These are phyloP conservation scores for Stylonectria norvegica DNA, from an alignment of 2,329 filamentous ascomycete species.

Conservation along the genomic window DNA sequence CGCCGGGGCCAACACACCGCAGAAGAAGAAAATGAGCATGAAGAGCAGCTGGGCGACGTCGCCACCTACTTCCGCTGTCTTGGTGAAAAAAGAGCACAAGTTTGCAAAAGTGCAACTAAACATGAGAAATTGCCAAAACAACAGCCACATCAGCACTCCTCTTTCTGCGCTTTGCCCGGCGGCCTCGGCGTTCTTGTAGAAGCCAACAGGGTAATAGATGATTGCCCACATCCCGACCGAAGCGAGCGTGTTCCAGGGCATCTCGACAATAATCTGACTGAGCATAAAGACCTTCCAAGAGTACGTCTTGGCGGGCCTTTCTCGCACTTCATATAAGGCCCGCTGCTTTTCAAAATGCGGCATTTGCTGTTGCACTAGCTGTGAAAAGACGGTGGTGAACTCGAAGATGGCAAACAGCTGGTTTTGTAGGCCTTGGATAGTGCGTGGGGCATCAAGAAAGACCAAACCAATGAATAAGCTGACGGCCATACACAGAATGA, in stretches of 20 bases:
- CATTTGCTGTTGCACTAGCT: slow-evolving; percentile 64
- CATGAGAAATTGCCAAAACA: slow-evolving; percentile 61
- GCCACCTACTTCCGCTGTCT: slow-evolving; percentile 63
- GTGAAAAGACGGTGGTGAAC: slow-evolving; percentile 65
- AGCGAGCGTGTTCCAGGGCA: slow-evolving; percentile 63
- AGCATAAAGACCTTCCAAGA: slow-evolving; percentile 65
- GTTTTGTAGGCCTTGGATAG: slow-evolving; percentile 66
- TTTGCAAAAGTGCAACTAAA: slow-evolving; percentile 66
- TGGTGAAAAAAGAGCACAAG: slow-evolving; percentile 61
- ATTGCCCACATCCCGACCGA: slow-evolving; percentile 48
- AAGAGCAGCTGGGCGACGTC: slow-evolving; percentile 66
- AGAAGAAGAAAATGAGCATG: slow-evolving; percentile 51
- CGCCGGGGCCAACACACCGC: slow-evolving; percentile 23
- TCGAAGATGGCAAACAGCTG: slow-evolving; percentile 67
- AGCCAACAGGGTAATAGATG: slow-evolving; percentile 65
- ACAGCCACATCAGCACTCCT: slow-evolving; percentile 61
- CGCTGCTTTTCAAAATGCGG: slow-evolving; percentile 68
- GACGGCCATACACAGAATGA: slow-evolving; percentile 18
- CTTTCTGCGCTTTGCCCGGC: slow-evolving; percentile 50
- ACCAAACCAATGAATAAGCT: slow-evolving; percentile 55
- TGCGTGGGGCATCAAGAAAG: slow-evolving; percentile 55
- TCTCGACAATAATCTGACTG: slow-evolving; percentile 64
- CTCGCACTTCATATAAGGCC: slow-evolving; percentile 64
- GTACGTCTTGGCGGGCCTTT: slow-evolving; percentile 65
- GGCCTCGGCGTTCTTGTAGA: slow-evolving; percentile 56